A percentile compares a stretch with the other conserved stretches of the same genome.
phyloP scores from a whole-genome alignment of 108 stramenopile genomes.

The Hondaea fermentalgiana region DNA sequence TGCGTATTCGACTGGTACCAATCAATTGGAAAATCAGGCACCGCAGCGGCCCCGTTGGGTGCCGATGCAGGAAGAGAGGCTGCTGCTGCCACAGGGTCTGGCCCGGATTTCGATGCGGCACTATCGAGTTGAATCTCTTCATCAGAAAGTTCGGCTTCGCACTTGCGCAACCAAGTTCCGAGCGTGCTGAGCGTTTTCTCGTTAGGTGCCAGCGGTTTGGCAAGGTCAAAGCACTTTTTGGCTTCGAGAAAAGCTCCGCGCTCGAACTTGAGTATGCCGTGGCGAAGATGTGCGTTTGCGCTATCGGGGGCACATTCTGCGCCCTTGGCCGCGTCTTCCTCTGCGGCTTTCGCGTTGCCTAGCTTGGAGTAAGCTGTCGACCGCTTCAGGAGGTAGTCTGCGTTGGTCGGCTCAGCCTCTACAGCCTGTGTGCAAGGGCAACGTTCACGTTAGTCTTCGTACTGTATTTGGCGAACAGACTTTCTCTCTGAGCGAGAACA shows the following conservation, averaged over 20 bases:
- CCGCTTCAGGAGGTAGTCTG: neutral
- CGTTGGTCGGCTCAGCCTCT: neutral
- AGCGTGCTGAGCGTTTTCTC: neutral
- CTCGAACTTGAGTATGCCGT: neutral
- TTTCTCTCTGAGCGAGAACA: neutral
- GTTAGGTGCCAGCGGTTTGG: neutral
- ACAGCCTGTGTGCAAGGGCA: neutral
- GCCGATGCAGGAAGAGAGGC: neutral
- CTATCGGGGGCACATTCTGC: neutral
- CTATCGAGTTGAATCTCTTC: slow-evolving; percentile 29
- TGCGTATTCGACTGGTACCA: slow-evolving; percentile 73
- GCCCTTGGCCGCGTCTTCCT: neutral
- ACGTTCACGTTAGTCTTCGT: neutral
- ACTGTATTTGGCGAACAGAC: neutral
- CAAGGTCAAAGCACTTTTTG: neutral
- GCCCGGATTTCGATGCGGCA: slow-evolving; percentile 13
- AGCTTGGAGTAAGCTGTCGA: neutral
- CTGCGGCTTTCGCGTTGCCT: neutral
- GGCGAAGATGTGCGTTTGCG: neutral
- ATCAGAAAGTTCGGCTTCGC: slow-evolving; percentile 54
- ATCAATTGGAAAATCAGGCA: neutral
- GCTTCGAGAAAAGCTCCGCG: neutral
- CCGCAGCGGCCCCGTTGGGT: no score
- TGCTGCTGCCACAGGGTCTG: neutral
- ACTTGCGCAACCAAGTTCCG: slow-evolving; percentile 42